Base-by-base conservation (phyloP, 2,329 filamentous ascomycete genomes). In the Epicoccum sorghinum region DNA sequence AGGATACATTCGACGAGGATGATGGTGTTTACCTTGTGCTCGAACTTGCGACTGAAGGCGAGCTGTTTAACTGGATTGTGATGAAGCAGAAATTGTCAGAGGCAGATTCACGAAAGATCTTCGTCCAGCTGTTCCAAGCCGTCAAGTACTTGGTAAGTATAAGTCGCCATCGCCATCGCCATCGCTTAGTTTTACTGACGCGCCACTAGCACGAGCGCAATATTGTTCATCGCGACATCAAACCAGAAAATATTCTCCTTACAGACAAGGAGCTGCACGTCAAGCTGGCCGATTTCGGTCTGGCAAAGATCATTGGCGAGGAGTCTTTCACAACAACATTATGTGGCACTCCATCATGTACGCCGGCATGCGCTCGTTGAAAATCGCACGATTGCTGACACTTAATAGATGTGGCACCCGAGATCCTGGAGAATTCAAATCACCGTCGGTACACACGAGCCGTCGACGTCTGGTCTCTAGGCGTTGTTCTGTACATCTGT, bases 301-400 rank as follows among this genome's bases (percentile, higher is more conserved):
- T 99, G 33, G 93, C 95, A 37, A 99, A 99, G 78, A 98, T 99
- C 62, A 96, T 99, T 62, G 96, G 96, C 59, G 95, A 99, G 73
- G 92, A 97, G 71, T 97, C 93, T 0, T 99, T 99, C 72, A 98
- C 95, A 1, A 97, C 93, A 0, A 98, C 95, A 0, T 79, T 99
- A 59, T 95, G 95, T 72, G 95, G 95, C 59, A 99, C 95, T n/a
- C 95, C 93, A 5, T 95, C 90, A 74, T 96, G 82, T 85, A 78
- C 41, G 62, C 49, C 29, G 18, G 3, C 13, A n/a, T 9, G 18
- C 23, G n/a, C 5, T 18, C 33, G 7, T 24, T 37, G 22, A 23
- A 1, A 4, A 35, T 7, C 36, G 25, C 14, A n/a, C 29, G 9
- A 4, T 33, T 22, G 43, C 69, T 74, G 58, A 72, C 52, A 18